Conservation (phyloP, 768 basidiomycete species). For the Erythrobasidium yunnanense region DNA sequence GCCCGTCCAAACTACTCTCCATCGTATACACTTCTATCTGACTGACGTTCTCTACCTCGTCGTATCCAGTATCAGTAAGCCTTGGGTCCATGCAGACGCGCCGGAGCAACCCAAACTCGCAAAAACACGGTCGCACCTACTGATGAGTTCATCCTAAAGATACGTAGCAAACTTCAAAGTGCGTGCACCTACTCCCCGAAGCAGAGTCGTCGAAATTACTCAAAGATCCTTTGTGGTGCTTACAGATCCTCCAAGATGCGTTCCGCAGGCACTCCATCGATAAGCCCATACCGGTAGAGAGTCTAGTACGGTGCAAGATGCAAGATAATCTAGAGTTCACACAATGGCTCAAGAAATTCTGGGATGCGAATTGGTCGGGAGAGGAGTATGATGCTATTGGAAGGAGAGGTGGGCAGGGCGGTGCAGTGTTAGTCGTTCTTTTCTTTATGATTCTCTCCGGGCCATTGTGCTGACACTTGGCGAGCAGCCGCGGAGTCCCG, state of each 20-base stretch:
- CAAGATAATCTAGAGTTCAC: slow-evolving; percentile 99
- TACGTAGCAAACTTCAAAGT: slow-evolving; percentile 83
- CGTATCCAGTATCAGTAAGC: slow-evolving; percentile 2
- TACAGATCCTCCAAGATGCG: slow-evolving; percentile 63
- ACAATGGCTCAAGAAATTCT: slow-evolving; percentile 93
- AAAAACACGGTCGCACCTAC: not conserved
- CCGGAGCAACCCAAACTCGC: not conserved
- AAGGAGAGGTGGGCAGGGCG: slow-evolving; percentile 18
- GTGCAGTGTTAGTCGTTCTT: slow-evolving; percentile 9
- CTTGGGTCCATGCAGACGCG: not conserved
- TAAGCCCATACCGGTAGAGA: slow-evolving; percentile 95
- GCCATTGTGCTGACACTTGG: no score
- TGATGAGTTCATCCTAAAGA: no score
- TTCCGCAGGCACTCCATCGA: slow-evolving; percentile 91
- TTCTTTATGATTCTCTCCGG: no score
- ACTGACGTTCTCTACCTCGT: not conserved
- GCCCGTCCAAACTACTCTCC: slow-evolving; percentile 1
- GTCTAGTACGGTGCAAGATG: slow-evolving; percentile 95
- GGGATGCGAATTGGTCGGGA: slow-evolving; percentile 84
- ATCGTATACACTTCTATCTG: not conserved
- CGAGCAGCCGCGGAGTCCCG: no score
- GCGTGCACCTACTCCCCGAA: not conserved
- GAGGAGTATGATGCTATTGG: slow-evolving; percentile 63
- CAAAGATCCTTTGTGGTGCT: not conserved
- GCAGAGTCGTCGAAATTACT: not conserved